Base-by-base conservation (phyloP, 2,329 filamentous ascomycete genomes). In the Metarhizium guizhouense region DNA sequence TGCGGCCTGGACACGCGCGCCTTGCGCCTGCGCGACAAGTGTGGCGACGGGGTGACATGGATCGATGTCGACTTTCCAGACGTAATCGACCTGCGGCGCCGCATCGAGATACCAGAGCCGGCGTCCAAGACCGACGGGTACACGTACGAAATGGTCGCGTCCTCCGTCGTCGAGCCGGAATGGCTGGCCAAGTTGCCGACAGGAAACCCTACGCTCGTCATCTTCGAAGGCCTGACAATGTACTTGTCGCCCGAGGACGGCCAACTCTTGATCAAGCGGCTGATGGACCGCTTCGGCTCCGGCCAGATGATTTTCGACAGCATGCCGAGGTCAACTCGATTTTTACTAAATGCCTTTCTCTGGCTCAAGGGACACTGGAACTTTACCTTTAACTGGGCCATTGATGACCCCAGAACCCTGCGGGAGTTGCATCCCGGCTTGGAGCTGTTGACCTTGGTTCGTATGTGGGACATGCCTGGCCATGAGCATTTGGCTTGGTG, bases 1-100 rank as follows among this genome's bases (percentile, higher is more conserved):
- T 69, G 67, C 47, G 68, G 67, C 6, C 58, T 70, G 11, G 67
- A 70, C 51, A 62, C 61, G 36, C 64, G 68, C 32, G 63, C 60
- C 10, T 62, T 64, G 55, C 59, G 67, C 13, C 38, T 69, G 48
- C 8, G 45, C 45, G 45, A 56, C 54, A 16, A 34, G 54, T 61
- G 58, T 20, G 57, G 59, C 50, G 51, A 42, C 3, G 54, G 55
- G 4, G 60, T 65, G 13, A 59, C 65, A 16, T 71, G 69, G 70
- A 63, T 71, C 54, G 69, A 72, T 40, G 57, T 69, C 29, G 70
- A 72, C 51, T 54, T 70, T 16, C 67, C 67, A 38, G 68, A 70
- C 16, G 68, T 71, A 10, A 58, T 69, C n/a, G 62, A 62, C 5
- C 59, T 71, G 42, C 67, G 70, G 6, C 54, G 55, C 7, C 60